A percentile compares a stretch with the other conserved stretches of the same genome.
Evolutionary conservation across 805 yeast species (phyloP).

Genomic region (Ogataea angusta): DNA sequence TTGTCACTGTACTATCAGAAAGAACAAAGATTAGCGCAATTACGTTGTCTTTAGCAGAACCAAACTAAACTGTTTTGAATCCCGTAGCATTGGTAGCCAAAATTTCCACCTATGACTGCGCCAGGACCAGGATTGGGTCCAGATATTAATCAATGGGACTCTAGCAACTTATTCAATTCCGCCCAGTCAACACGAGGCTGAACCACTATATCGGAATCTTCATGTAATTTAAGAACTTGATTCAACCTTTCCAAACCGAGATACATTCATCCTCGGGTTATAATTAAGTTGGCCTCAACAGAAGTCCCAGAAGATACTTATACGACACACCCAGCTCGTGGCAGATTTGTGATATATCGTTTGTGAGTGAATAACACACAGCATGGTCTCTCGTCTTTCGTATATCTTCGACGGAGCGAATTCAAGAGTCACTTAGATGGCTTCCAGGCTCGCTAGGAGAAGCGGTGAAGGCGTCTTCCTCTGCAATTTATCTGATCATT

Average conservation of each 20-base stretch:
- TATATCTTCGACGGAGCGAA: slow-evolving; percentile 29
- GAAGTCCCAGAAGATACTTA: slow-evolving; percentile 79
- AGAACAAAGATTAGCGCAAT: slow-evolving; percentile 67
- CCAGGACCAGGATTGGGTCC: slow-evolving; percentile 82
- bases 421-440: slow-evolving; percentile 33
- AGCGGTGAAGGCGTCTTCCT: slow-evolving; percentile 45
- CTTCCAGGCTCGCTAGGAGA: slow-evolving; percentile 32
- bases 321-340: slow-evolving; percentile 54
- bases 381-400: slow-evolving; percentile 33
- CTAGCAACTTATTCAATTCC: slow-evolving; percentile 53
- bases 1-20: slow-evolving; percentile 76
- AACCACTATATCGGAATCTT: slow-evolving; percentile 70
- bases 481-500: slow-evolving; percentile 52
- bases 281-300: slow-evolving; percentile 72
- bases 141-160: slow-evolving; percentile 52
- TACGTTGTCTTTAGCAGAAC: slow-evolving; percentile 75
- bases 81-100: slow-evolving; percentile 77
- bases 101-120: slow-evolving; percentile 75
- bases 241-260: slow-evolving; percentile 64
- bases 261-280: slow-evolving; percentile 61
- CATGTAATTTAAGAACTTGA: slow-evolving; percentile 52
- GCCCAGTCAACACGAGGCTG: slow-evolving; percentile 83
- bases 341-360: slow-evolving; percentile 59
- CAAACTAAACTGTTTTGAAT: slow-evolving; percentile 72
- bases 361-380: slow-evolving; percentile 59